These are phyloP conservation scores for Aspergillus incahuasiensis DNA, from an alignment of 495 filamentous ascomycete genomes.

Conservation along the genomic window DNA sequence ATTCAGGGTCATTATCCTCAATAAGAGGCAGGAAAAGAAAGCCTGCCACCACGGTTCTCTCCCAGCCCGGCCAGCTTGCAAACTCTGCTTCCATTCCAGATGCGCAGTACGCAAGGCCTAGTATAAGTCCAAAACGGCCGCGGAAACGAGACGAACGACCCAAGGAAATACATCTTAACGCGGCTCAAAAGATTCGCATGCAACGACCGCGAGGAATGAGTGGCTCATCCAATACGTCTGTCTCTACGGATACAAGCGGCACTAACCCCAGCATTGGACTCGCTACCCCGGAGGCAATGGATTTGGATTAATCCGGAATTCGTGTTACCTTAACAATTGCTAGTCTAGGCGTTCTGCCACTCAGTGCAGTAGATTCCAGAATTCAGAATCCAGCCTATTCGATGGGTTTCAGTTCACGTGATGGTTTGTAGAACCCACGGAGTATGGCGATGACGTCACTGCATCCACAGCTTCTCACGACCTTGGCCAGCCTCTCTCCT, in stretches of 20 bases:
- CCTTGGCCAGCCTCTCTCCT: background rate
- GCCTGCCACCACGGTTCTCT: slow-evolving; percentile 8
- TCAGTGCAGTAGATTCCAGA: background rate
- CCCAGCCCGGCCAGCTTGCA: background rate
- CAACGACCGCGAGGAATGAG: slow-evolving; percentile 12
- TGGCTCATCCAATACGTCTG: slow-evolving; percentile 14
- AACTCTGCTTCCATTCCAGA: slow-evolving; percentile 8
- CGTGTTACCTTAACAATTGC: background rate
- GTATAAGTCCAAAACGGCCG: slow-evolving; percentile 25
- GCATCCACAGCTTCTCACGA: slow-evolving; percentile 12
- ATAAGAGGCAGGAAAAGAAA: slow-evolving; percentile 40
- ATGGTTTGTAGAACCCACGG: background rate
- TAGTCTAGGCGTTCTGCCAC: background rate
- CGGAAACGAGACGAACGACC: slow-evolving; percentile 21
- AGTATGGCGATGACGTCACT: slow-evolving; percentile 26
- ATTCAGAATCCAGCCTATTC: background rate
- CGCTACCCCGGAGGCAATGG: slow-evolving; percentile 16
- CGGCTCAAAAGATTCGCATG: slow-evolving; percentile 2
- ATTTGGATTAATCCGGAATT: slow-evolving; percentile 14
- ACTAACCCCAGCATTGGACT: slow-evolving; percentile 1
- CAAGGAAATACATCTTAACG: background rate
- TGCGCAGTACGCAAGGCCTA: slow-evolving; percentile 7
- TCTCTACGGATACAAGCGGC: slow-evolving; percentile 15
- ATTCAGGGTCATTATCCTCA: background rate
- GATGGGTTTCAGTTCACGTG: slow-evolving; percentile 1